phyloP scores from a whole-genome alignment of 208 protist genomes.

The Acanthamoeba divionensis region DNA sequence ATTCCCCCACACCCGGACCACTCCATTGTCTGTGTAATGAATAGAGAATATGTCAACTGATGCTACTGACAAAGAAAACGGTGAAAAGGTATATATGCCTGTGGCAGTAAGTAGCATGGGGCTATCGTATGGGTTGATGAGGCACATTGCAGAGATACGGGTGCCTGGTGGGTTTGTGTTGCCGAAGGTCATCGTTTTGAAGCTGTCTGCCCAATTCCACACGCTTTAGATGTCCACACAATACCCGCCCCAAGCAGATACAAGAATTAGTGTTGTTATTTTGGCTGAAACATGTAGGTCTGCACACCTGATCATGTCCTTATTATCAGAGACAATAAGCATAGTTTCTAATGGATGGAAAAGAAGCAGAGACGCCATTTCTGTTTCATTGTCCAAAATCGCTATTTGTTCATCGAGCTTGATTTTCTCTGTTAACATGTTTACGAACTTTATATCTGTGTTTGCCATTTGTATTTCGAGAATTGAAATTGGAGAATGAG shows the following conservation, averaged over 20 bases:
- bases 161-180: constrained; percentile 59
- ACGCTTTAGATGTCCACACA: background rate
- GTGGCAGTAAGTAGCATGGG: constrained; percentile 56
- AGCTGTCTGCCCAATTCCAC: constrained; percentile 63
- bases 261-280: background rate
- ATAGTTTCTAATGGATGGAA: constrained; percentile 71
- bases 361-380: constrained; percentile 41
- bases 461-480: background rate
- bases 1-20: constrained; percentile 68
- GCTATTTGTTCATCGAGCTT: constrained; percentile 61
- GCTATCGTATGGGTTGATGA: constrained; percentile 73
- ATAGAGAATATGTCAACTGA: background rate
- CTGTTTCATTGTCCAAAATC: constrained; percentile 60
- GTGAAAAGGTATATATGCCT: background rate
- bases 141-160: constrained; percentile 58
- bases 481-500: background rate
- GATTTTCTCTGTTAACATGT: background rate
- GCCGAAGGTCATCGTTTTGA: constrained; percentile 16
- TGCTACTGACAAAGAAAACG: constrained; percentile 42
- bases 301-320: constrained; percentile 59
- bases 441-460: background rate
- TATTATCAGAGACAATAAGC: constrained; percentile 61
- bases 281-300: background rate
- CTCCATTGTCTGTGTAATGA: constrained; percentile 76
- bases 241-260: background rate